Evolutionary conservation across 129 eudicot genomes (phyloP), one percentile per base, ranked within the genome.

Genomic region (Cynara cardunculus): DNA sequence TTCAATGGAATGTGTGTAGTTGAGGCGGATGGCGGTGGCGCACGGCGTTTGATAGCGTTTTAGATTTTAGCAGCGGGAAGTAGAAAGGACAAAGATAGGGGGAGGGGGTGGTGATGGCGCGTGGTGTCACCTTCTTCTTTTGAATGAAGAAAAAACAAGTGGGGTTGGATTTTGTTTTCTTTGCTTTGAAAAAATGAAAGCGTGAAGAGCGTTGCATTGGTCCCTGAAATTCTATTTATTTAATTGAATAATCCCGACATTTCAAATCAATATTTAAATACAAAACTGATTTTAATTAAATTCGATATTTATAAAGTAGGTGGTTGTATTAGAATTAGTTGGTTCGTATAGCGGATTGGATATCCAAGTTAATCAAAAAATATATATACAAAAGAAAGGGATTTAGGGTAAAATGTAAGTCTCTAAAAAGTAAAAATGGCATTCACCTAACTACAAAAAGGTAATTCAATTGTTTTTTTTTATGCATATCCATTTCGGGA

Each of bases 91-190:
- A 74, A 30, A 72, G 68, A 32, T 8, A 4, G 4, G 28, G 65
- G 65, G 37, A 9, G 18, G 34, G 65, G n/a, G 64, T 56, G 4
- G 21, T 56, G 65, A 27, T 75, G 83, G 87, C 87, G 87, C 83
- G 87, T 84, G 83, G 69, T 46, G 25, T 66, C 80, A 78, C 83
- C 11, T 78, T n/a, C 65, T 59, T 25, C 80, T 88, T 89, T 88
- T 88, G 78, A 71, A 80, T 69, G 6, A 69, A 44, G 22, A 44
- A 78, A 41, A 71, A 19, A 24, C 5, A 56, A 70, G 56, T 53
- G 53, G 31, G 81, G 39, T 31, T 75, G 62, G 28, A 74, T n/a
- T 74, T 25, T 56, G n/a, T 56, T 56, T 56, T 56, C 65, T 56
- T 56, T 56, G 24, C 34, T 73, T 81, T 74, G 75, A 81, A 35